phyloP scores from a whole-genome alignment of 2,329 filamentous ascomycete genomes.

The Clonostachys chloroleuca region DNA sequence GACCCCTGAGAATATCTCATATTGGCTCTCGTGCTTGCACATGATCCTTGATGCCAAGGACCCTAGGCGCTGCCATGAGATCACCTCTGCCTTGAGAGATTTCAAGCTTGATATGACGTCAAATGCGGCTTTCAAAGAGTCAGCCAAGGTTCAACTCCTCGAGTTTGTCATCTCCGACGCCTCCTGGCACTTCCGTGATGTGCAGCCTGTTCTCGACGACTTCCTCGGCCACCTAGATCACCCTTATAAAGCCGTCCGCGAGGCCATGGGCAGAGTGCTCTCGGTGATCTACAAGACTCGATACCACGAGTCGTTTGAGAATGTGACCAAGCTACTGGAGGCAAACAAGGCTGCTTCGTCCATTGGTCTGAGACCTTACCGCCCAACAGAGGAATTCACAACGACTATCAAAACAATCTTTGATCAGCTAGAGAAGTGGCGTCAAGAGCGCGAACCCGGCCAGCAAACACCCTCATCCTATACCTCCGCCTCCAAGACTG shows the following conservation, averaged over 20 bases:
- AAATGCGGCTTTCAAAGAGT: conserved; percentile 98
- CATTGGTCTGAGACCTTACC: conserved; percentile 80
- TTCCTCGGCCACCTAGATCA: conserved; percentile 92
- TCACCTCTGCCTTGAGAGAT: conserved; percentile 75
- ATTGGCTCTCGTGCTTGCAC: conserved; percentile 94
- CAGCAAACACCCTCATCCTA: conserved; percentile 93
- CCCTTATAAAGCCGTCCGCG: conserved; percentile 94
- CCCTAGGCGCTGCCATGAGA: conserved; percentile 79
- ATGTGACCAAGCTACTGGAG: conserved; percentile 70
- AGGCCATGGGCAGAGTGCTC: conserved; percentile 87
- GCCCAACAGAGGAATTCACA: conserved; percentile 70
- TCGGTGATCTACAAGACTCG: conserved; percentile 84
- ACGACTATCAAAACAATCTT: conserved; percentile 73
- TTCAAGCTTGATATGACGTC: conserved; percentile 93
- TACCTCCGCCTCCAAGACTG: conserved; percentile 93
- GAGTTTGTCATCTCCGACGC: conserved; percentile 83
- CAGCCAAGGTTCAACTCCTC: conserved; percentile 87
- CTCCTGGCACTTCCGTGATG: conserved; percentile 94
- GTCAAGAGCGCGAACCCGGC: conserved; percentile 75
- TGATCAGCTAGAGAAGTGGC: conserved; percentile 77
- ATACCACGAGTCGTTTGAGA: conserved; percentile 89
- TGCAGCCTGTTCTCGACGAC: conserved; percentile 82
- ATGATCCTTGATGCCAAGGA: conserved; percentile 86
- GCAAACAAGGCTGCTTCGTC: conserved; percentile 76
- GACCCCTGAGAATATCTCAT: conserved; percentile 89